Base-by-base conservation (phyloP, 768 basidiomycete species). In the Hygrophorus russula region DNA sequence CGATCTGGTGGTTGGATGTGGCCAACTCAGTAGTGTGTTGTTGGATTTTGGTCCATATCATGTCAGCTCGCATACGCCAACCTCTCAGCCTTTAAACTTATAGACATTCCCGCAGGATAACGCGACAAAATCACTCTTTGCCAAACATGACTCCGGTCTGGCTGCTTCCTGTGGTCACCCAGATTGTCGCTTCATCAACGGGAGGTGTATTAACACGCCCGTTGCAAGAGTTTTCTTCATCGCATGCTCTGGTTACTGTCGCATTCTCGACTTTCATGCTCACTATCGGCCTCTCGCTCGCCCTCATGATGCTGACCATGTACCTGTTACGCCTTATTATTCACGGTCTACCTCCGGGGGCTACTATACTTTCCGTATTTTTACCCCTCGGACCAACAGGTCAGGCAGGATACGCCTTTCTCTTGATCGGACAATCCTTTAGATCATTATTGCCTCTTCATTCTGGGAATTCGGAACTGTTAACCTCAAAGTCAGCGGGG, bases 1-100 rank as follows among this genome's bases (percentile, higher is more conserved):
- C 53, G 0, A 48, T 77, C n/a, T 84, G 82, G 80, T 83, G 80
- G 81, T 32, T 74, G 30, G 77, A 80, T 46, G 62, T 71, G 0
- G 58, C 59, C 0, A 32, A 80, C 14, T 77, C 80, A 0, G 39
- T 71, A 7, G 24, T 24, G 24, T 24, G 24, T 24, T 24, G 24
- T 24, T 24, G 24, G 24, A 24, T 24, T 24, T 7, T 24, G 24
- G 7, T 24, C 24, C 24, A 24, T 24, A 24, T 24, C 7, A 24
- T 24, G 24, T 24, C 7, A 24, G 24, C 3, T 7, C 24, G 24
- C 24, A 24, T 24, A 7, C 24, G 7, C 24, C 24, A 24, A 24
- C 24, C 7, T 3, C 24, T 7, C 24, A 24, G 24, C 24, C 3
- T 24, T 24, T 7, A n/a, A 24, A 24, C 24, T 24, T 7, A 20